Percentiles rank a stretch among this genome's conserved stretches.
Evolutionary conservation across 108 stramenopile species (phyloP).

Genomic region (Cyclotella choctawhatcheeana): DNA sequence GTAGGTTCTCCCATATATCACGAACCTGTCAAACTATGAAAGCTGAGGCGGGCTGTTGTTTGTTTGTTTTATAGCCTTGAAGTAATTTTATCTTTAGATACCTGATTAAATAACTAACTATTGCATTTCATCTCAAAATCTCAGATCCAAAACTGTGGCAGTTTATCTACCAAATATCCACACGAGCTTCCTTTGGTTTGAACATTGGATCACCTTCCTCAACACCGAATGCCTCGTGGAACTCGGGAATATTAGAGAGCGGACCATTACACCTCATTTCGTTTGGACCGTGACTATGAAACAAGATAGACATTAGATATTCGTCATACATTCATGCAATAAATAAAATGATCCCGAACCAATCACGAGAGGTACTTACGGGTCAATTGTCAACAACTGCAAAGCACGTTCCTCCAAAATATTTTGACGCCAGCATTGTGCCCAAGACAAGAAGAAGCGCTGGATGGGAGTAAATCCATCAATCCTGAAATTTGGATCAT

Average conservation of each 20-base stretch:
- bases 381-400: slow-evolving; percentile 83
- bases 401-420: slow-evolving; percentile 74
- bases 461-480: slow-evolving; percentile 78
- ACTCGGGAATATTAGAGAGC: slow-evolving; percentile 75
- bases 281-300: slow-evolving; percentile 83
- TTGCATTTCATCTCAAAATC: too few species aligned
- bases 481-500: slow-evolving; percentile 42
- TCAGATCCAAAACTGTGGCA: too few species aligned
- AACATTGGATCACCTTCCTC: slow-evolving; percentile 63
- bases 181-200: slow-evolving; percentile 58
- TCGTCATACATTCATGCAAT: too few species aligned
- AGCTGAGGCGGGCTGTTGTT: too few species aligned
- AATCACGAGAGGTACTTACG: too few species aligned
- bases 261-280: slow-evolving; percentile 83
- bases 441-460: slow-evolving; percentile 80
- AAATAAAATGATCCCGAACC: too few species aligned
- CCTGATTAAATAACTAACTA: too few species aligned
- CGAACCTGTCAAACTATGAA: too few species aligned
- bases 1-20: too few species aligned
- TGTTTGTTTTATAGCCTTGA: too few species aligned
- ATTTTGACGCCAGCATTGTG: slow-evolving; percentile 80
- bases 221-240: slow-evolving; percentile 76
- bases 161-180: slow-evolving; percentile 91
- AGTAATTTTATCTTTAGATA: too few species aligned
- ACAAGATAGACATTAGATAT: too few species aligned